These are phyloP conservation scores for Stagonosporopsis chrysanthemi DNA, from an alignment of 2,329 filamentous ascomycete species.

Conservation along the genomic window DNA sequence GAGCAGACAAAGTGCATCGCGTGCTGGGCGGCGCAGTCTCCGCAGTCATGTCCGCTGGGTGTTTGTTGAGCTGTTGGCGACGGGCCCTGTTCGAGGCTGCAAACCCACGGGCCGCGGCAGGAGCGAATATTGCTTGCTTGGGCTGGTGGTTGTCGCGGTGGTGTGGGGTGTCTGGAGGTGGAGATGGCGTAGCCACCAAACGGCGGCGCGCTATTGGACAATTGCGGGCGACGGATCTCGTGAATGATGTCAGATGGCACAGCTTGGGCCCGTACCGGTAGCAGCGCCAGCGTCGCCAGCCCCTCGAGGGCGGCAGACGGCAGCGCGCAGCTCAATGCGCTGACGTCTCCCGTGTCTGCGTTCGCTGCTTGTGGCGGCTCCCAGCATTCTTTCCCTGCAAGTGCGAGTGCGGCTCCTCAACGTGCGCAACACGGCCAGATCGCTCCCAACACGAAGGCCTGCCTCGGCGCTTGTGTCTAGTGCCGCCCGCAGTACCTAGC, in stretches of 20 bases:
- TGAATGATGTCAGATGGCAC: slow-evolving; percentile 19
- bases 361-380: slow-evolving; percentile 7
- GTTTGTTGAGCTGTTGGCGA: slow-evolving; percentile 39
- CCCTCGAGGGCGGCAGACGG: slow-evolving; percentile 13
- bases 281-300: not conserved
- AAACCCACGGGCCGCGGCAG: slow-evolving; percentile 17
- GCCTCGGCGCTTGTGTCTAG: slow-evolving; percentile 39
- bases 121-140: slow-evolving; percentile 22
- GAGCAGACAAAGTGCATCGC: slow-evolving; percentile 5
- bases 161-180: slow-evolving; percentile 20
- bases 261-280: slow-evolving; percentile 1
- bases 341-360: slow-evolving; percentile 13
- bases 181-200: slow-evolving; percentile 7
- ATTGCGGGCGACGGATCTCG: slow-evolving; percentile 9
- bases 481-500: slow-evolving; percentile 37
- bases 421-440: slow-evolving; percentile 26
- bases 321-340: slow-evolving; percentile 17
- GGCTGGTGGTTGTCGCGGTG: slow-evolving; percentile 14
- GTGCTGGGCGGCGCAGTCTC: slow-evolving; percentile 26
- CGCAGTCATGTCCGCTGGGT: slow-evolving; percentile 32
- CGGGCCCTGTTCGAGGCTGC: slow-evolving; percentile 27
- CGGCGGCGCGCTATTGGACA: slow-evolving; percentile 10
- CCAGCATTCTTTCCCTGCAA: slow-evolving; percentile 18
- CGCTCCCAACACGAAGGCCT: slow-evolving; percentile 29
- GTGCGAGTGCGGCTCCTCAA: slow-evolving; percentile 28